Base-by-base conservation (phyloP, 495 filamentous ascomycete species). In the Filosporella fistucella region DNA sequence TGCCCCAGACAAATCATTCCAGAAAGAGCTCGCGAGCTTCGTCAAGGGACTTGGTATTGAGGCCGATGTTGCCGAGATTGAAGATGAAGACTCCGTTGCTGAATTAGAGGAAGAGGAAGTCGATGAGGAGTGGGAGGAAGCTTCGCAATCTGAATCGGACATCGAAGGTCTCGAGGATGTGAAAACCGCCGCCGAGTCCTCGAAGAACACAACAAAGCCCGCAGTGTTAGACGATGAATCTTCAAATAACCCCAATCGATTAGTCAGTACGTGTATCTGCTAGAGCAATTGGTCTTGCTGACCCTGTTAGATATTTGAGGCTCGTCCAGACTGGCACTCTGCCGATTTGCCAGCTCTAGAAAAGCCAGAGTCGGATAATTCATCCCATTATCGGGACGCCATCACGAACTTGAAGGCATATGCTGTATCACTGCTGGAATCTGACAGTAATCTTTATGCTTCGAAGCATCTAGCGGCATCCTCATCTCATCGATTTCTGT, bases 401-500 rank as follows among this genome's bases (percentile, higher is more conserved):
- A 71, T 93, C 20, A 76, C 81, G n/a, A 81, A 81, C 35, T 63
- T 97, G 16, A 84, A 93, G 54, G 66, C 77, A 2, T 80, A 91
- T 63, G 91, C 88, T 9, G 78, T 82, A 34, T 71, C 72, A 3
- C 68, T 96, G 14, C 71, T 97, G 1, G 80, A 90, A 45, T 68
- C 78, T 22, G 93, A 98, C 68, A 76, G 75, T 63, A 65, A 76
- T 34, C 51, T 83, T 65, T 85, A 89, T 62, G 64, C 68, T 9
- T 65, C 62, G 6, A 68, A 68, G 3, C 64, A 76, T 46, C 60
- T 71, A 65, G 74, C 58, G 52, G 75, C 54, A 54, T 75, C 86
- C 33, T 96, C 93, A 1, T 86, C 90, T 9, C 83, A 91, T 60
- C 93, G 86, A 64, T 98, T 97, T 71, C 81, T 96, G 69, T 86